A percentile compares a stretch with the other conserved stretches of the same genome.
phyloP scores from a whole-genome alignment of 2,329 filamentous ascomycete species.

The Cercospora sesami region DNA sequence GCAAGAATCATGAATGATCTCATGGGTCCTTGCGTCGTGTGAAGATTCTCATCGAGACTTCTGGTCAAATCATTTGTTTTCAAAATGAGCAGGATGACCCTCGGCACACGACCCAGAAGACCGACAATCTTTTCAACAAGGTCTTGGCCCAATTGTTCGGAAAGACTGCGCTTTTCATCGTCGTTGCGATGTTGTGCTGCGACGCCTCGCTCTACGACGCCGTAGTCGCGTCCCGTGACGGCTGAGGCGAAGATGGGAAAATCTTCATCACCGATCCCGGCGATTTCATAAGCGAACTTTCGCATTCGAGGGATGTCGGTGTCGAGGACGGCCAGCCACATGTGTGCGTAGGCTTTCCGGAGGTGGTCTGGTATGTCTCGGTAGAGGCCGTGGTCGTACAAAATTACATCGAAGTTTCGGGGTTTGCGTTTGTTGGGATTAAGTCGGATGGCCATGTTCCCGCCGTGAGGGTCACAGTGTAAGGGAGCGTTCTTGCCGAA shows the following conservation, averaged over 20 bases:
- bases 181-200: conserved; percentile 63
- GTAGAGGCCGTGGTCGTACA: conserved; percentile 97
- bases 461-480: conserved; percentile 95
- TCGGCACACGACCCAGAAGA: conserved; percentile 81
- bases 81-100: conserved; percentile 89
- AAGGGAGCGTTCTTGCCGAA: conserved; percentile 85
- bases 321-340: conserved; percentile 95
- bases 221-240: conserved; percentile 91
- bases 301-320: conserved; percentile 84
- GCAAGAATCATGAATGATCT: conserved; percentile 66
- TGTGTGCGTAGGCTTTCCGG: conserved; percentile 86
- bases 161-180: conserved; percentile 84
- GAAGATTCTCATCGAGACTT: conserved; percentile 85
- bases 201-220: conserved; percentile 61
- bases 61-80: conserved; percentile 98
- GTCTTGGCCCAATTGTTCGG: conserved; percentile 72
- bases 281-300: conserved; percentile 83
- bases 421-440: conserved; percentile 62
- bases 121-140: conserved; percentile 86
- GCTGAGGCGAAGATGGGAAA: conserved; percentile 95
- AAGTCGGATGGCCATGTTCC: conserved; percentile 88
- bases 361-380: conserved; percentile 80
- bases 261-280: conserved; percentile 81
- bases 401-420: conserved; percentile 85
- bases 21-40: conserved; percentile 65